Conservation (phyloP, 2,329 filamentous ascomycete genomes). For the Ophiostoma pallidulum region DNA sequence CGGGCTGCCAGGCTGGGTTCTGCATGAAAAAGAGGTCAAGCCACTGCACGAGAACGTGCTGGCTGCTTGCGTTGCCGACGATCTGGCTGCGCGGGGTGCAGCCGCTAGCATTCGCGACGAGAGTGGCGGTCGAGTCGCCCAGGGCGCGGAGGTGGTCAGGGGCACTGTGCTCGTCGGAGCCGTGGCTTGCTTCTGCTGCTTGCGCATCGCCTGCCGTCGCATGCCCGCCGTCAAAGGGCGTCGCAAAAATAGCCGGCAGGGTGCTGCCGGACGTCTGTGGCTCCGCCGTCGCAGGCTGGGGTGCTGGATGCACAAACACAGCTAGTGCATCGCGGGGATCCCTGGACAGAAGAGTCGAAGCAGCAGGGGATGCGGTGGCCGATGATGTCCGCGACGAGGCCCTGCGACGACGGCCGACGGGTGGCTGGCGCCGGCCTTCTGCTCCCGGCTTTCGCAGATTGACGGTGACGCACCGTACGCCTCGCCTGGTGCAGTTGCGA, state of each 20-base stretch:
- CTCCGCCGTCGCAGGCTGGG: neutral
- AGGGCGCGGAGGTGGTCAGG: neutral
- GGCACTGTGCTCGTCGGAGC: neutral
- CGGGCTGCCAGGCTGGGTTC: constrained; percentile 6
- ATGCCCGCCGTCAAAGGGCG: neutral
- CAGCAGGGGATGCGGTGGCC: neutral
- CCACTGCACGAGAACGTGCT: constrained; percentile 10
- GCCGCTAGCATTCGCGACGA: neutral
- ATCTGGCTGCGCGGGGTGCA: neutral
- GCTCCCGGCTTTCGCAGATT: constrained; percentile 5
- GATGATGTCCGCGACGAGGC: neutral
- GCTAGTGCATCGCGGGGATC: neutral
- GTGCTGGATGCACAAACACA: neutral
- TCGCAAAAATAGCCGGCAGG: neutral
- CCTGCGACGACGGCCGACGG: constrained; percentile 2
- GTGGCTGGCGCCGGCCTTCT: neutral
- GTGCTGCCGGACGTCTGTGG: neutral
- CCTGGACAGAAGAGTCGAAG: neutral
- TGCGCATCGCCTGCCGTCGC: neutral
- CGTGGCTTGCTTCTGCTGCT: neutral
- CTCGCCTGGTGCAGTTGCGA: constrained; percentile 5
- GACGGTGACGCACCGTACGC: constrained; percentile 6
- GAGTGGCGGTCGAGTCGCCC: neutral
- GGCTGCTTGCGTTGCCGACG: constrained; percentile 4
- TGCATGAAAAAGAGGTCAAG: constrained; percentile 10